Percentiles rank a stretch among this genome's conserved stretches.
Evolutionary conservation across 352 stramenopile genomes (phyloP).

Genomic region (Thraustotheca clavata): DNA sequence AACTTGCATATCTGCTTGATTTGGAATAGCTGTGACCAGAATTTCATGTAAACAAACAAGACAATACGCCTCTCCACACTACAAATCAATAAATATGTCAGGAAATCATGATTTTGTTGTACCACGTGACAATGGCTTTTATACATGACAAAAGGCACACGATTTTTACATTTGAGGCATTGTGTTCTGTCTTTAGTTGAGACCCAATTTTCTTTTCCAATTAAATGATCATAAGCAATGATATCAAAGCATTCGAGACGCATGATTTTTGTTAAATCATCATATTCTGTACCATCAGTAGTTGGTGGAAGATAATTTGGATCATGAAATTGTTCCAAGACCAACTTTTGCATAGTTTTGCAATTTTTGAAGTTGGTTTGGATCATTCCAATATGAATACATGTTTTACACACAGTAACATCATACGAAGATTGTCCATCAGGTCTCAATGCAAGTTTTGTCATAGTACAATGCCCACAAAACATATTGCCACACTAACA

Average conservation of each 20-base stretch:
- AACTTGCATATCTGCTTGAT: slow-evolving; percentile 8
- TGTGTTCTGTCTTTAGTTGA: slow-evolving; percentile 65
- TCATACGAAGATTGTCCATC: slow-evolving; percentile 65
- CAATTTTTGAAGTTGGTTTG: neutral
- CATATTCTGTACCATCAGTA: neutral
- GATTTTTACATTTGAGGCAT: neutral
- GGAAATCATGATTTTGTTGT: neutral
- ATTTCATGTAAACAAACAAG: neutral
- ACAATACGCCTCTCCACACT: slow-evolving; percentile 1
- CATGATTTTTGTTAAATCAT: neutral
- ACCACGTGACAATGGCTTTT: neutral
- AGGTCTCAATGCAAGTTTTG: slow-evolving; percentile 79
- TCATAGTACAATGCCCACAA: slow-evolving; percentile 80
- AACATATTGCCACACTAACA: slow-evolving; percentile 28
- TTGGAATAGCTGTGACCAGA: neutral
- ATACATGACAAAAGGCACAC: neutral
- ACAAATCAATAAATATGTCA: neutral
- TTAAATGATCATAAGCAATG: slow-evolving; percentile 19
- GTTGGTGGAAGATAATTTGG: neutral
- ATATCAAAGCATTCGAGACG: neutral
- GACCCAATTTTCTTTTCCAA: slow-evolving; percentile 50
- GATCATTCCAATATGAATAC: slow-evolving; percentile 20
- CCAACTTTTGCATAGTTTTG: neutral
- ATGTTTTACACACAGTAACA: slow-evolving; percentile 83
- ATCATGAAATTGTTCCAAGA: neutral